Percentiles rank a stretch among this genome's conserved stretches.
Evolutionary conservation across 1,284 basidiomycete genomes (phyloP).

Genomic region (Leccinum olivaceoglutinosum): DNA sequence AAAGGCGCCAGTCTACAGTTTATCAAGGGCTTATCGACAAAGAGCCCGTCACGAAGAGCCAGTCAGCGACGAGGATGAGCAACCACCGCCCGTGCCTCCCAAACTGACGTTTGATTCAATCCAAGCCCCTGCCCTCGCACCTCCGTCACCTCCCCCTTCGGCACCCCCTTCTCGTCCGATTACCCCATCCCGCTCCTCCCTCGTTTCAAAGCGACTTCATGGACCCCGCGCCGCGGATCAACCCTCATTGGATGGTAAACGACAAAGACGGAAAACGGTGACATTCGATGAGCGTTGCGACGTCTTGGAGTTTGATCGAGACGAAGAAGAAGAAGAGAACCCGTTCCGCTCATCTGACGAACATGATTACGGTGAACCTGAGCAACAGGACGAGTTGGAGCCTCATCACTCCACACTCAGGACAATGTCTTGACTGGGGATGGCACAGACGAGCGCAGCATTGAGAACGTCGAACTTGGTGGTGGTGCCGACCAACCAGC

Average conservation of each 20-base stretch:
- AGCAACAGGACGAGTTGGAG: constrained; percentile 15
- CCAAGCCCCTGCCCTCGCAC: constrained; percentile 10
- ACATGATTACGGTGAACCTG: constrained; percentile 29
- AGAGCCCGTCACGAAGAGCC: constrained; percentile 81
- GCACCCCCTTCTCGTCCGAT: constrained; percentile 28
- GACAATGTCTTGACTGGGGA: constrained; percentile 15
- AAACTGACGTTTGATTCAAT: constrained; percentile 11
- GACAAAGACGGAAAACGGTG: constrained; percentile 72
- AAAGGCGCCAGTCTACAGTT: constrained; percentile 70
- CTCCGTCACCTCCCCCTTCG: constrained; percentile 26
- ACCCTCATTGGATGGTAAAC: constrained; percentile 38
- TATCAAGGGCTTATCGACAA: constrained; percentile 71
- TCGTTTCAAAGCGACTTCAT: constrained; percentile 77
- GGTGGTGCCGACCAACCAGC: constrained; percentile 44
- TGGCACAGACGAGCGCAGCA: constrained; percentile 19
- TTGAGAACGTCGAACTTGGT: constrained; percentile 24
- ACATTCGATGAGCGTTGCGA: constrained; percentile 84
- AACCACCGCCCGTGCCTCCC: constrained; percentile 26
- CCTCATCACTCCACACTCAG: constrained; percentile 12
- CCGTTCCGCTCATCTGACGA: constrained; percentile 37
- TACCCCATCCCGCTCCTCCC: constrained; percentile 64
- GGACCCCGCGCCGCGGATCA: constrained; percentile 67
- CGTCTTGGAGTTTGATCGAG: constrained; percentile 80
- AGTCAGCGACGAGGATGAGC: constrained; percentile 17
- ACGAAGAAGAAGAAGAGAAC: constrained; percentile 50